Evolutionary conservation across 768 basidiomycete genomes (phyloP).

Genomic region (Mycena capillaripes): DNA sequence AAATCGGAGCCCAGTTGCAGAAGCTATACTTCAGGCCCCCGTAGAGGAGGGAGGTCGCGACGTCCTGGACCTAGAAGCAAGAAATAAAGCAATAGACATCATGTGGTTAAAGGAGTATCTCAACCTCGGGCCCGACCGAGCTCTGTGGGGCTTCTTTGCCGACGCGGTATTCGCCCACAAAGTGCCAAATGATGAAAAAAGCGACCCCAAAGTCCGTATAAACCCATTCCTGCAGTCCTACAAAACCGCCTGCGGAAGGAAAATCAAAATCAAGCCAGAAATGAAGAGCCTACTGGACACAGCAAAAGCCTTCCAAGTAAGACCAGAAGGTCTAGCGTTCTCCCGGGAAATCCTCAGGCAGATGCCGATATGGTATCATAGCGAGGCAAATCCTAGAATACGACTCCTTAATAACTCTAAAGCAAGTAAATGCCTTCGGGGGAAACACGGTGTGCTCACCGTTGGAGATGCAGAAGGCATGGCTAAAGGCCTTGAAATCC

Average conservation of each 20-base stretch:
- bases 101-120: conserved; percentile 9
- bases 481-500: background rate
- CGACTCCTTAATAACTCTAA: background rate
- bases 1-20: background rate
- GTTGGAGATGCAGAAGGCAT: background rate
- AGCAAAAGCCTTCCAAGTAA: background rate
- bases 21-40: background rate
- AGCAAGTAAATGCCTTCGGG: background rate
- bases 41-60: background rate
- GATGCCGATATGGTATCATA: background rate
- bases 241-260: background rate
- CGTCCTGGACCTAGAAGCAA: background rate
- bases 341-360: background rate
- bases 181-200: conserved; percentile 14
- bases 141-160: conserved; percentile 36
- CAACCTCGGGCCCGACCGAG: background rate
- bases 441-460: background rate
- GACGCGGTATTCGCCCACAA: conserved; percentile 27
- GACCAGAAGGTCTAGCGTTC: background rate
- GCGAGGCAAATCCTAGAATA: conserved; percentile 13
- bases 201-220: background rate
- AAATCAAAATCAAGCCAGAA: background rate
- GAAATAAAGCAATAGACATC: background rate
- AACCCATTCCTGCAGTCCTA: background rate
- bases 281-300: background rate